Base-by-base conservation (phyloP, 2,329 filamentous ascomycete species). In the Hypoxylon rubiginosum region DNA sequence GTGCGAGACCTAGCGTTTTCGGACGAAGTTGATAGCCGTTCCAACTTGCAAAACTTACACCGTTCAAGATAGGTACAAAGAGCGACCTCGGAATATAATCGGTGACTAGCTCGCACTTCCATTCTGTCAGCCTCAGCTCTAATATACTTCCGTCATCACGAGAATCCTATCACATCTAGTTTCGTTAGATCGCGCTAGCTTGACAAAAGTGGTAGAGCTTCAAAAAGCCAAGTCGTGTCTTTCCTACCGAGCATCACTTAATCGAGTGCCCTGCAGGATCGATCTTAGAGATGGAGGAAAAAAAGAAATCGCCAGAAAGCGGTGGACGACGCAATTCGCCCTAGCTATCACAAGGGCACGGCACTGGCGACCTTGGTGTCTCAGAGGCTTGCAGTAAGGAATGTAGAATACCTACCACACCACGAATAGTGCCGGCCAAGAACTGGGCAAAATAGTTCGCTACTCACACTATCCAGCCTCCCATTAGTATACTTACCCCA, bases 281-380 rank as follows among this genome's bases (percentile, higher is more conserved):
- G 26, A 57, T 43, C 56, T 50, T 17, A 62, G 55, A 15, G 9
- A 34, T 4, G 13, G 36, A 24, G 5, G 51, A 45, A 45, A 64
- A 61, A 67, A 65, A 65, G 56, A 67, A 67, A 63, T 56, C 41
- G 56, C 62, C 58, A 63, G 62, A 68, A 68, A 63, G 64, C 49
- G 58, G 61, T 67, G 58, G 67, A 62, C 46, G 46, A 60, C 54
- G 55, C 61, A 60, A 64, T 53, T 9, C 43, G 28, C 48, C 54
- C 45, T 21, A 24, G 49, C 61, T 67, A 69, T 67, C 58, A 57
- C 58, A 61, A 50, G n/a, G n/a, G 43, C 41, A 66, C 34, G 59
- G 58, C 43, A 66, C 54, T n/a, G 54, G 28, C 66, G 50, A 55
- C 58, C 51, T 58, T 55, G 50, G 48, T 62, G 45, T 45, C 61